A percentile compares a stretch with the other conserved stretches of the same genome.
Conservation (phyloP, 2,329 filamentous ascomycete genomes). For the Penicillium sp. region DNA sequence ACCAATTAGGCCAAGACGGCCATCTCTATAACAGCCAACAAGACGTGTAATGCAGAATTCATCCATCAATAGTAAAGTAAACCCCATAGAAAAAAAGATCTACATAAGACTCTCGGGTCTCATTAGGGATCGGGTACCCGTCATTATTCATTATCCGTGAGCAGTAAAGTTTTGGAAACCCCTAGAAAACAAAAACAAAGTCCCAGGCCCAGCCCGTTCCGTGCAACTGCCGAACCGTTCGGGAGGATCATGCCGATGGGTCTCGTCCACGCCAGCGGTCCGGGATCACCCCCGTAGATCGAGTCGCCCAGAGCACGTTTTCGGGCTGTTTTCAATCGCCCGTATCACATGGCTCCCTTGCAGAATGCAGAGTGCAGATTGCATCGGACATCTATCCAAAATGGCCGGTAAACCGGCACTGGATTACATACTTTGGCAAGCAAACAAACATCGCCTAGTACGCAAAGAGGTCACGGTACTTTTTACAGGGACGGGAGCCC, state of each 20-base stretch:
- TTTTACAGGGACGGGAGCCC: not conserved
- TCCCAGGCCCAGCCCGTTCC: not conserved
- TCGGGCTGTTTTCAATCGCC: not conserved
- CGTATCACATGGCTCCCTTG: not conserved
- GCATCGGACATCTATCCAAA: not conserved
- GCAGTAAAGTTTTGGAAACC: not conserved
- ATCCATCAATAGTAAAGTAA: no score
- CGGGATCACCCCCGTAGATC: not conserved
- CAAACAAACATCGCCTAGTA: not conserved
- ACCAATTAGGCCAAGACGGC: no score
- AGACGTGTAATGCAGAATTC: no score
- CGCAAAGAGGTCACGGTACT: not conserved
- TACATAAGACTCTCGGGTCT: not conserved
- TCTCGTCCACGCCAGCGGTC: not conserved
- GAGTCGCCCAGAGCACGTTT: not conserved
- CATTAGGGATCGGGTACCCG: not conserved
- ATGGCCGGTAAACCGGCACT: not conserved
- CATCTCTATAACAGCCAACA: no score
- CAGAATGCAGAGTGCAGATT: not conserved
- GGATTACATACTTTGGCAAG: not conserved
- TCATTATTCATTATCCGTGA: not conserved
- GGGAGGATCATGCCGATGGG: not conserved
- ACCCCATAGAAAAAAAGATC: no score
- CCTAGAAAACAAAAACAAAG: not conserved
- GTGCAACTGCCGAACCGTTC: not conserved